Conservation (phyloP, 768 basidiomycete genomes). For the Chalciporus pseudorubinellus region DNA sequence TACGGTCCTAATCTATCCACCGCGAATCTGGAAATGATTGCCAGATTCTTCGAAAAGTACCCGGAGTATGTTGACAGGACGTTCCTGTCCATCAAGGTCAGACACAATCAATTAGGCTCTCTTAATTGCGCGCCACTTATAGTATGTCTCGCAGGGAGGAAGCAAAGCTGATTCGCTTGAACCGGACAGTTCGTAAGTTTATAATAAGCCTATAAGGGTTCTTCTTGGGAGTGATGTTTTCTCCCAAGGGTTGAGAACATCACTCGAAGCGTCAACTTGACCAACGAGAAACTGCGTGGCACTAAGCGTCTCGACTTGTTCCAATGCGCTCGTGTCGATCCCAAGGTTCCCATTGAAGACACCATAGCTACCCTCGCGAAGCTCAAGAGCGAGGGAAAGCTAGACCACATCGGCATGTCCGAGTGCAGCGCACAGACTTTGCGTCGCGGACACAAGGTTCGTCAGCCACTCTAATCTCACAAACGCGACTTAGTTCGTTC, state of each 20-base stretch:
- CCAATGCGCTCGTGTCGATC: conserved; percentile 51
- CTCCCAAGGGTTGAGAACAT: conserved; percentile 35
- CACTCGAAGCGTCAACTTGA: conserved; percentile 43
- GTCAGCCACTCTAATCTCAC: background rate
- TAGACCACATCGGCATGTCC: conserved; percentile 58
- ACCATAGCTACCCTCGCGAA: conserved; percentile 40
- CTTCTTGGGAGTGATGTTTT: background rate
- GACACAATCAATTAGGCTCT: background rate
- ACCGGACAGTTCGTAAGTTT: conserved; percentile 29
- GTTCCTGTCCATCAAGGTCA: conserved; percentile 36
- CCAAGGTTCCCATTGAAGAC: conserved; percentile 45
- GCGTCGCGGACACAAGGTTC: conserved; percentile 32
- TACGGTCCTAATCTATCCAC: conserved; percentile 45
- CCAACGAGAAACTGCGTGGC: conserved; percentile 45
- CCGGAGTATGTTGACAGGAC: conserved; percentile 35
- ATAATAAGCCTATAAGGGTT: background rate
- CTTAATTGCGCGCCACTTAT: background rate
- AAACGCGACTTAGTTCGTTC: background rate
- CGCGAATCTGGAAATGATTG: conserved; percentile 48
- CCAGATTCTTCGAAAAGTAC: conserved; percentile 45
- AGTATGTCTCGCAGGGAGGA: conserved; percentile 32
- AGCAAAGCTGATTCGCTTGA: background rate
- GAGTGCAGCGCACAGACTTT: conserved; percentile 53
- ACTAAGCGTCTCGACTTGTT: conserved; percentile 61
- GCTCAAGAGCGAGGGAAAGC: conserved; percentile 30